Evolutionary conservation across 805 yeast genomes (phyloP).

Genomic region (Yamadazyma takamatsuzukensis): DNA sequence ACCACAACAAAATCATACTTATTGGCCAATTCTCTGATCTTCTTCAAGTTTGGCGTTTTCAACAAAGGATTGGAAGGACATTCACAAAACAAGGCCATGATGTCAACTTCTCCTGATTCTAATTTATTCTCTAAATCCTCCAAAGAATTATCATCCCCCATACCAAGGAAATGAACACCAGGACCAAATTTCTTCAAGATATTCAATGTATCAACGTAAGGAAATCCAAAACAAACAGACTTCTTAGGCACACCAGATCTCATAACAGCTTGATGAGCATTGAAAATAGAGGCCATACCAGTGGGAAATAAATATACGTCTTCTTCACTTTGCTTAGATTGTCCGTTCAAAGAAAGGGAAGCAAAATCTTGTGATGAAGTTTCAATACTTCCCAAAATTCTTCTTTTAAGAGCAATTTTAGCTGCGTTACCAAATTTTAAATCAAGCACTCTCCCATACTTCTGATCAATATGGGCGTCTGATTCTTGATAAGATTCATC

Average conservation of each 20-base stretch:
- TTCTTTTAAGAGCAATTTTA: slow-evolving; percentile 63
- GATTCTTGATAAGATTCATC: slow-evolving; percentile 46
- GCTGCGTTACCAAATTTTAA: slow-evolving; percentile 73
- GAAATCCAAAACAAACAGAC: slow-evolving; percentile 93
- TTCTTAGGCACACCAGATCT: slow-evolving; percentile 37
- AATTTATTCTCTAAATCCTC: slow-evolving; percentile 61
- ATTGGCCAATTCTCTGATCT: slow-evolving; percentile 62
- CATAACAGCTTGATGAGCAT: slow-evolving; percentile 63
- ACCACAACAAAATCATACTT: slow-evolving; percentile 73
- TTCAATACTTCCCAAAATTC: slow-evolving; percentile 68
- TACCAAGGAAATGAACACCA: slow-evolving; percentile 81
- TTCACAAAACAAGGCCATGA: slow-evolving; percentile 83
- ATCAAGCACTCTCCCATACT: slow-evolving; percentile 87
- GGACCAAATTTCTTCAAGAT: slow-evolving; percentile 87
- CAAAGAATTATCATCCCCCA: slow-evolving; percentile 71
- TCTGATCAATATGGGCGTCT: slow-evolving; percentile 72
- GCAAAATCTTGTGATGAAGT: too few relatives aligned
- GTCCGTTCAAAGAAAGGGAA: slow-evolving; percentile 18
- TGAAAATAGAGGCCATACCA: slow-evolving; percentile 91
- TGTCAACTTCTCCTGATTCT: slow-evolving; percentile 49
- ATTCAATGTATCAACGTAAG: slow-evolving; percentile 89
- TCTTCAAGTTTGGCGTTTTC: slow-evolving; percentile 72
- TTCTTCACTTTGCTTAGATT: slow-evolving; percentile 39
- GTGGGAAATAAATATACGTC: slow-evolving; percentile 84
- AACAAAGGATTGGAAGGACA: slow-evolving; percentile 94